Evolutionary conservation across 352 stramenopile genomes (phyloP), one percentile per base, ranked within the genome.

Genomic region (Peronospora belbahrii): DNA sequence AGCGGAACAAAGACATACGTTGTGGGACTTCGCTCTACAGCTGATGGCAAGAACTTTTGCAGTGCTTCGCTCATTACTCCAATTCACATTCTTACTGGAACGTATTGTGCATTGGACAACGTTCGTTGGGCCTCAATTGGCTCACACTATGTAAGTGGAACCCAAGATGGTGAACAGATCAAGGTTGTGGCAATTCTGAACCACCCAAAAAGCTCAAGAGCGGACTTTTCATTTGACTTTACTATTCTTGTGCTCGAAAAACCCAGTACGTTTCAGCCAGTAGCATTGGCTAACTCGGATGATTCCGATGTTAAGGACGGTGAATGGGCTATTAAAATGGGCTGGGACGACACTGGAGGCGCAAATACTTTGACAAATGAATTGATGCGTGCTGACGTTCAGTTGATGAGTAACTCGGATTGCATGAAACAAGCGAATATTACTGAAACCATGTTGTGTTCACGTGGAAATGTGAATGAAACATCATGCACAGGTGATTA

Each of bases 401-500:
- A 61, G 14, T 37, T 79, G n/a, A 42, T 76, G 2, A 62, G 59
- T 9, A 63, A 78, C 25, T 27, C 36, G 0, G 46, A 64, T 6
- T 85, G 67, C 19, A 38, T 38, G 2, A 46, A 58, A 11, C 25
- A 67, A n/a, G 56, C 62, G 0, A 23, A 14, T 0, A 41, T 74
- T 4, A 58, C 74, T 25, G 38, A 47, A 9, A 52, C 65, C 19
- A 73, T 79, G 65, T 9, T 80, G 15, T 82, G 70, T 27, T 67
- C 65, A 2, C 59, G 69, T 7, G 52, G 58, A 1, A 19, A 52
- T 8, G 30, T 1, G 0, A 52, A 48, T n/a, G 5, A 42, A 15
- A 34, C 63, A 23, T 70, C 73, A 25, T 83, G 73, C 42, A 63
- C 75, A 44, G 69, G 67, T 30, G 63, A 77, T 53, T 85, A 70